Percentiles rank a stretch among this genome's conserved stretches.
Evolutionary conservation across 2,329 filamentous ascomycete genomes (phyloP).

Genomic region (Epichloe sibirici): DNA sequence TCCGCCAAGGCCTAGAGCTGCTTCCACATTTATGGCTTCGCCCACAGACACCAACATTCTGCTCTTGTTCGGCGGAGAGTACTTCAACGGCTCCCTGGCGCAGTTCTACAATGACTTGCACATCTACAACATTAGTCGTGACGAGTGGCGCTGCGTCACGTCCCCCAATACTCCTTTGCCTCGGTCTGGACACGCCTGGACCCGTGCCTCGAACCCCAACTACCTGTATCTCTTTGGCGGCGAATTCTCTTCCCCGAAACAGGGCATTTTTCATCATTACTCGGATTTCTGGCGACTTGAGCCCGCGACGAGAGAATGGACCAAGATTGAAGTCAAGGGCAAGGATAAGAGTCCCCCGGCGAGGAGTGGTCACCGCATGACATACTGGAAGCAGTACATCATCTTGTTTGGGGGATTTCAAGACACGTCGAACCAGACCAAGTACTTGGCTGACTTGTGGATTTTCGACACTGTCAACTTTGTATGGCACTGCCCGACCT

Average conservation of each 20-base stretch:
- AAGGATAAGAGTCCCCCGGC: conserved; percentile 71
- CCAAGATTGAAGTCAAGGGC: conserved; percentile 67
- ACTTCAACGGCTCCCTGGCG: conserved; percentile 83
- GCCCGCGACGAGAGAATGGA: conserved; percentile 77
- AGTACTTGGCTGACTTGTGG: conserved; percentile 89
- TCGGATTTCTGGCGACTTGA: conserved; percentile 97
- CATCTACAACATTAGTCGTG: conserved; percentile 65
- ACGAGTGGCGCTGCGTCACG: conserved; percentile 84
- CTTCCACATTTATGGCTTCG: conserved; percentile 71
- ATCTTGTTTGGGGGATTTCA: conserved; percentile 94
- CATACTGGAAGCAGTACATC: conserved; percentile 93
- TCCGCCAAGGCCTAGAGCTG: conserved; percentile 67
- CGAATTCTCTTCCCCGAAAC: conserved; percentile 92
- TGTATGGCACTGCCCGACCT: conserved; percentile 65
- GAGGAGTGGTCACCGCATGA: conserved; percentile 88
- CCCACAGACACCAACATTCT: conserved; percentile 80
- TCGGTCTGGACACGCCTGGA: conserved; percentile 89
- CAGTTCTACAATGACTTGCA: conserved; percentile 56
- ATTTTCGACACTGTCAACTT: conserved; percentile 86
- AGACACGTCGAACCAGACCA: conserved; percentile 88
- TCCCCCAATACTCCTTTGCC: conserved; percentile 86
- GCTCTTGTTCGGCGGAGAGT: conserved; percentile 88
- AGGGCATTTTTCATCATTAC: conserved; percentile 98
- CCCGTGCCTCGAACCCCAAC: conserved; percentile 70
- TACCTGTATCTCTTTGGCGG: conserved; percentile 89